phyloP scores from a whole-genome alignment of 2,329 filamentous ascomycete genomes.

The Bipolaris zeicola region DNA sequence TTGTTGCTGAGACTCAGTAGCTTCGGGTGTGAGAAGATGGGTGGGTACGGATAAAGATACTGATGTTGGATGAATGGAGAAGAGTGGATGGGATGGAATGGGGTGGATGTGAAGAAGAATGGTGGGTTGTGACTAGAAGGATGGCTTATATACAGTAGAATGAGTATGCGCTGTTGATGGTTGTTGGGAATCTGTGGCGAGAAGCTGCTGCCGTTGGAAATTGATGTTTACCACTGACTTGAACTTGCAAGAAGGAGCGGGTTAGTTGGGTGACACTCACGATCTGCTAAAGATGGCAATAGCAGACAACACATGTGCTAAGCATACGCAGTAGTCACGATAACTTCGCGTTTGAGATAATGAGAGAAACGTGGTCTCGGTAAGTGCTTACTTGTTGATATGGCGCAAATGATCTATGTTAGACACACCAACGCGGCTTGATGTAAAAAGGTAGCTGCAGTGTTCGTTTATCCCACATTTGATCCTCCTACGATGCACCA shows the following conservation, averaged over 20 bases:
- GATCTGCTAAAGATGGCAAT: not conserved
- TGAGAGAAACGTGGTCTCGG: not conserved
- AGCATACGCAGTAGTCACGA: slow-evolving; percentile 41
- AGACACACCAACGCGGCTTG: no score
- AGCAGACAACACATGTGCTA: slow-evolving; percentile 52
- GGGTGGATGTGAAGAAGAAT: slow-evolving; percentile 16
- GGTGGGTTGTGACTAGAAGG: slow-evolving; percentile 5
- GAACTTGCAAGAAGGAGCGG: not conserved
- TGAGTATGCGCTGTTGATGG: not conserved
- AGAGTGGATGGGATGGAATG: slow-evolving; percentile 14
- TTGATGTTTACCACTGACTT: not conserved
- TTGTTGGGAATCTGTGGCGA: not conserved
- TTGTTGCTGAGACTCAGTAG: not conserved
- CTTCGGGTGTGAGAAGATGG: slow-evolving; percentile 1
- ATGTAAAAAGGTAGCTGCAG: no score
- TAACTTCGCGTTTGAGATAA: not conserved
- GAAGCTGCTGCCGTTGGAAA: slow-evolving; percentile 1
- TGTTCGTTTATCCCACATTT: no score
- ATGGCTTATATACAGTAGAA: slow-evolving; percentile 12
- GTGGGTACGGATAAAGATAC: slow-evolving; percentile 8
- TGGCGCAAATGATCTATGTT: not conserved
- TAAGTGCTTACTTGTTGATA: not conserved
- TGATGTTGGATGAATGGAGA: slow-evolving; percentile 17
- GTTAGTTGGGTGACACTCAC: not conserved
- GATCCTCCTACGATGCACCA: no score